These are phyloP conservation scores for Thielaviopsis ethacetica DNA, from an alignment of 2,329 filamentous ascomycete genomes.

Conservation along the genomic window DNA sequence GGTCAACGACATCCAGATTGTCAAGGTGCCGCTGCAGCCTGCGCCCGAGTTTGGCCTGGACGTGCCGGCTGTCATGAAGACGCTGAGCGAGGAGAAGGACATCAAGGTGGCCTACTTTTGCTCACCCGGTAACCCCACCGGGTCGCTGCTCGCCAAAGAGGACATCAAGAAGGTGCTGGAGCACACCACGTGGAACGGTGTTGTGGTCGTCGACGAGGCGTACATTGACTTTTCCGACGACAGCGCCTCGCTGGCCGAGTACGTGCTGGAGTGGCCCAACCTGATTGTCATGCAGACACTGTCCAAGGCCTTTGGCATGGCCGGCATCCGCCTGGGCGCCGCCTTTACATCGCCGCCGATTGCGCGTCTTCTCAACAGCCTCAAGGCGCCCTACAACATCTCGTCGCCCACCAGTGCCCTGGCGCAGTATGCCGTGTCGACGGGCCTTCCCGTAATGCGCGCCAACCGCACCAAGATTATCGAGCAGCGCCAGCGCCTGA, in stretches of 20 bases:
- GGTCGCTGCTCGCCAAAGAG: slow-evolving; percentile 56
- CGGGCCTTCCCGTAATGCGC: slow-evolving; percentile 58
- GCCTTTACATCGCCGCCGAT: slow-evolving; percentile 65
- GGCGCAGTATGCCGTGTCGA: slow-evolving; percentile 54
- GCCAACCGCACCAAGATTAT: slow-evolving; percentile 54
- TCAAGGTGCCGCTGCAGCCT: slow-evolving; percentile 67
- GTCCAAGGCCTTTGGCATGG: slow-evolving; percentile 94
- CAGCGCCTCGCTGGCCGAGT: slow-evolving; percentile 69
- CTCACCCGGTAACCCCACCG: slow-evolving; percentile 90
- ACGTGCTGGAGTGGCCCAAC: slow-evolving; percentile 86
- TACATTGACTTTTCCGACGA: slow-evolving; percentile 82
- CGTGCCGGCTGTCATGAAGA: slow-evolving; percentile 47
- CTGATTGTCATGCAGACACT: slow-evolving; percentile 95
- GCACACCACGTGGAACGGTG: slow-evolving; percentile 86
- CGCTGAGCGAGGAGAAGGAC: slow-evolving; percentile 39
- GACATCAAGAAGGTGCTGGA: slow-evolving; percentile 59
- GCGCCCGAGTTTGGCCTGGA: slow-evolving; percentile 61
- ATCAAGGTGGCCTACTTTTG: slow-evolving; percentile 90
- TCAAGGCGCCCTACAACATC: slow-evolving; percentile 96
- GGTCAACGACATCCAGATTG: slow-evolving; percentile 77
- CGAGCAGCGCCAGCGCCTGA: slow-evolving; percentile 58
- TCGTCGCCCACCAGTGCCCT: slow-evolving; percentile 73
- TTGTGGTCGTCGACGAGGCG: slow-evolving; percentile 87
- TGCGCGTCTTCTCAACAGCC: slow-evolving; percentile 66
- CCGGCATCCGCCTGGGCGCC: slow-evolving; percentile 77